Conservation (phyloP, 2,329 filamentous ascomycete genomes). For the Ceratocystis eucalypticola region DNA sequence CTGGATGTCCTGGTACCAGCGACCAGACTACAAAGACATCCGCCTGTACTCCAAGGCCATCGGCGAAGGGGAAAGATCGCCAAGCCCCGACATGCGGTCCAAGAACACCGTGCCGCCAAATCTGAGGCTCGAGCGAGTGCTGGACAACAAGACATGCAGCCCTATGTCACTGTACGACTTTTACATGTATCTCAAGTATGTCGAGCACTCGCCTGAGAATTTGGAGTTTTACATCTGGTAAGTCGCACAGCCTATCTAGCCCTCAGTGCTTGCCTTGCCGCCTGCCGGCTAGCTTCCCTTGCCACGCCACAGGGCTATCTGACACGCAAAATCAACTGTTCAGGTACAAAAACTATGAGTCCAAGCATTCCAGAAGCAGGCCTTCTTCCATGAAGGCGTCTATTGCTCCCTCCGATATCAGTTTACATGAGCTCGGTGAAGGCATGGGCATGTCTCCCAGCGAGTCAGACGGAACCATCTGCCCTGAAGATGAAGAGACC, state of each 20-base stretch:
- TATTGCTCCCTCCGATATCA: slow-evolving; percentile 16
- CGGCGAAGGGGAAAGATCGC: slow-evolving; percentile 26
- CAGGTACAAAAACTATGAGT: slow-evolving; percentile 35
- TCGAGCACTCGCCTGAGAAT: slow-evolving; percentile 37
- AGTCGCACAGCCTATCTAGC: slow-evolving; percentile 15
- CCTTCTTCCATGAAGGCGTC: slow-evolving; percentile 18
- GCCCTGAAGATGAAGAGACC: slow-evolving; percentile 24
- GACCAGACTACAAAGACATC: slow-evolving; percentile 36
- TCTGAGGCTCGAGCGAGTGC: slow-evolving; percentile 33
- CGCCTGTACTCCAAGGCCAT: slow-evolving; percentile 31
- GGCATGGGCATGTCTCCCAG: slow-evolving; percentile 7
- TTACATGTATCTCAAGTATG: slow-evolving; percentile 38
- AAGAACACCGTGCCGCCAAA: slow-evolving; percentile 29
- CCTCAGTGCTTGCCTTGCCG: neutral
- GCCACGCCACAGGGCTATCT: neutral
- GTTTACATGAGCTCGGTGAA: slow-evolving; percentile 11
- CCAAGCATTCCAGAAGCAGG: slow-evolving; percentile 17
- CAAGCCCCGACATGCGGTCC: slow-evolving; percentile 28
- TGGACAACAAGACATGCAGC: slow-evolving; percentile 37
- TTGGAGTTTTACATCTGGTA: slow-evolving; percentile 39
- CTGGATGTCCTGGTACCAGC: slow-evolving; percentile 37
- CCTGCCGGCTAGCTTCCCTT: neutral
- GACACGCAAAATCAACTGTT: neutral
- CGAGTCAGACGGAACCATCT: slow-evolving; percentile 14
- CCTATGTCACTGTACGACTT: slow-evolving; percentile 39